Conservation (phyloP, 495 filamentous ascomycete genomes). For the Xanthoparmelia taractica region DNA sequence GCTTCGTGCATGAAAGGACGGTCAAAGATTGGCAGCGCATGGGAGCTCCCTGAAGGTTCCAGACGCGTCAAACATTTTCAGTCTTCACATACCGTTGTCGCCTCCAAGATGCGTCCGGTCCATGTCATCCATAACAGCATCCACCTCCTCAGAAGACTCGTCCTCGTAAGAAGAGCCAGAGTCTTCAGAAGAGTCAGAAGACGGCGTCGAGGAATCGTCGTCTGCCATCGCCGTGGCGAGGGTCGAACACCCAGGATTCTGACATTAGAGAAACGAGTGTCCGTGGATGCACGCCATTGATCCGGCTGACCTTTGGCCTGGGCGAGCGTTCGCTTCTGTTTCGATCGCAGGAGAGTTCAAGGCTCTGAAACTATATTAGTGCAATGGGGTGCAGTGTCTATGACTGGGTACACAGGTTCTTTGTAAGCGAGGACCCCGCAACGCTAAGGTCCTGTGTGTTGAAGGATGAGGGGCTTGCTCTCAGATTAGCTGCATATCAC, state of each 20-base stretch:
- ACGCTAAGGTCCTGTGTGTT: neutral
- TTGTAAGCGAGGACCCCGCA: neutral
- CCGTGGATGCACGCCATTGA: neutral
- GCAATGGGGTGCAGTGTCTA: neutral
- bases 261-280: neutral
- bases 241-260: neutral
- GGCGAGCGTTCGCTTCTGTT: neutral
- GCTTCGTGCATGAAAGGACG: conserved; percentile 8
- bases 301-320: neutral
- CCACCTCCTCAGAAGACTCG: neutral
- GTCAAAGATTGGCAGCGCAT: neutral
- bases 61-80: neutral
- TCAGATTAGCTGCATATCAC: neutral
- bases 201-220: neutral
- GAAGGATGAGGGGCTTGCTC: neutral
- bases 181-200: neutral
- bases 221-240: neutral
- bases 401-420: neutral
- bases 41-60: neutral
- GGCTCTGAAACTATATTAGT: neutral
- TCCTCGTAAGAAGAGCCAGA: neutral
- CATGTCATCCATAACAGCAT: neutral
- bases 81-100: neutral
- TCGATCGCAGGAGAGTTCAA: neutral
- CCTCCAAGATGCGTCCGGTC: neutral